Evolutionary conservation across 2,329 filamentous ascomycete species (phyloP).

Genomic region (Ceratocystis diversiconidia): DNA sequence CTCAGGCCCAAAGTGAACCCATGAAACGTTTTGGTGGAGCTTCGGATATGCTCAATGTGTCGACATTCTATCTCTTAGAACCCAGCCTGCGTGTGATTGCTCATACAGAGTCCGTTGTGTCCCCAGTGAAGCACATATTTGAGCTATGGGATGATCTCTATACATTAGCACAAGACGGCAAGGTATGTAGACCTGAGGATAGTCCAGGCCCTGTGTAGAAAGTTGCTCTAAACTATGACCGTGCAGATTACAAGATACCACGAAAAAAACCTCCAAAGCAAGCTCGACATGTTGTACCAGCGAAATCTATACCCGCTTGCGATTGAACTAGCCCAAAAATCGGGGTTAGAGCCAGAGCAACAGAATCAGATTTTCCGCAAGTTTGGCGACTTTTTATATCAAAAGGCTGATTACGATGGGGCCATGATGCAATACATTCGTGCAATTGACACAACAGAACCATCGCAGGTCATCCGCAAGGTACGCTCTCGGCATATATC

Average conservation of each 20-base stretch:
- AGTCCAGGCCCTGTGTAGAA: neutral
- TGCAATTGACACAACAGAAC: constrained; percentile 90
- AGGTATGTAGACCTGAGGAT: constrained; percentile 38
- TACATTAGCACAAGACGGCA: constrained; percentile 80
- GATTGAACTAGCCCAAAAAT: constrained; percentile 83
- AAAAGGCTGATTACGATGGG: constrained; percentile 88
- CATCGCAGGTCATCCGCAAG: constrained; percentile 90
- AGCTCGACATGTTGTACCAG: constrained; percentile 85
- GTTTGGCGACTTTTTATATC: constrained; percentile 88
- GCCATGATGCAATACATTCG: constrained; percentile 98
- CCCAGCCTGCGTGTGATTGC: constrained; percentile 80
- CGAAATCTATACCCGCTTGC: constrained; percentile 84
- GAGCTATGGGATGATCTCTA: constrained; percentile 85
- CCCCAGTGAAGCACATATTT: constrained; percentile 66
- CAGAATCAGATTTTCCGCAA: constrained; percentile 85
- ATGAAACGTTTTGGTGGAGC: constrained; percentile 55
- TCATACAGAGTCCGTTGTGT: constrained; percentile 72
- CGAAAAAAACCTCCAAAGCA: constrained; percentile 79
- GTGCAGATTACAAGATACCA: constrained; percentile 67
- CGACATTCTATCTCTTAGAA: constrained; percentile 82
- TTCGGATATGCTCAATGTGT: constrained; percentile 70
- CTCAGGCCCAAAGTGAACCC: constrained; percentile 13
- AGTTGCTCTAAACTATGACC: neutral
- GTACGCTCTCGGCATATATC: constrained; percentile 28
- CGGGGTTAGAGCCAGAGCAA: constrained; percentile 62